phyloP scores from a whole-genome alignment of 2,329 filamentous ascomycete species.

The Scedosporium dehoogii region DNA sequence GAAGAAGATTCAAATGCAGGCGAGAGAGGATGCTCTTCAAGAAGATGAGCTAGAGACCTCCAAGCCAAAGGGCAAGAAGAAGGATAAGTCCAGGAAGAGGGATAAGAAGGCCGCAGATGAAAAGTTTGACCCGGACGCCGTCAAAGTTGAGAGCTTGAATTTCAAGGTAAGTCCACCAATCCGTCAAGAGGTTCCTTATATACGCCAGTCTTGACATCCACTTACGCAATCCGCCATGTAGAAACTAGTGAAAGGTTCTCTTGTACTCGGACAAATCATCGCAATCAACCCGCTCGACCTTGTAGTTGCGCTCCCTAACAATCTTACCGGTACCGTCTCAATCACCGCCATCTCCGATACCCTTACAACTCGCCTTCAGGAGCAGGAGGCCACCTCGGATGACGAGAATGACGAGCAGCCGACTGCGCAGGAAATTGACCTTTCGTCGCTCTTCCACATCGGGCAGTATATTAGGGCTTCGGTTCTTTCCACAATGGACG shows the following conservation, averaged over 20 bases:
- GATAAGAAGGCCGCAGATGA: slow-evolving; percentile 41
- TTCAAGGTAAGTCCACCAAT: slow-evolving; percentile 57
- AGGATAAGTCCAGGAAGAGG: slow-evolving; percentile 46
- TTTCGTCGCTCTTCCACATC: slow-evolving; percentile 64
- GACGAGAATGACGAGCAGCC: slow-evolving; percentile 37
- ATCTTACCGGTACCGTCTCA: slow-evolving; percentile 79
- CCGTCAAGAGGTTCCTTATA: background rate
- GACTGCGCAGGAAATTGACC: slow-evolving; percentile 53
- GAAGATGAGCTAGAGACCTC: slow-evolving; percentile 59
- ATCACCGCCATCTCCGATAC: slow-evolving; percentile 83
- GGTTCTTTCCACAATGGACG: slow-evolving; percentile 69
- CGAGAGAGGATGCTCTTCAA: slow-evolving; percentile 82
- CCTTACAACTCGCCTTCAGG: slow-evolving; percentile 67
- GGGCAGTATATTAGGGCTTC: slow-evolving; percentile 85
- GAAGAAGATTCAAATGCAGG: slow-evolving; percentile 92
- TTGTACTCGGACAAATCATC: slow-evolving; percentile 79
- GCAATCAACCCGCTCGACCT: slow-evolving; percentile 73
- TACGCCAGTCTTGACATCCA: background rate
- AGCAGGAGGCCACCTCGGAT: slow-evolving; percentile 47
- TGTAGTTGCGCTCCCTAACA: slow-evolving; percentile 80
- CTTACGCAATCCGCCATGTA: slow-evolving; percentile 25
- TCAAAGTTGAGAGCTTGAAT: slow-evolving; percentile 78
- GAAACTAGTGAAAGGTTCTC: slow-evolving; percentile 75
- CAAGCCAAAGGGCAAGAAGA: slow-evolving; percentile 39
- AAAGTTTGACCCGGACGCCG: slow-evolving; percentile 29